Evolutionary conservation across 2,329 filamentous ascomycete species (phyloP), one percentile per base, ranked within the genome.

Genomic region (Colletotrichum liaoningense): DNA sequence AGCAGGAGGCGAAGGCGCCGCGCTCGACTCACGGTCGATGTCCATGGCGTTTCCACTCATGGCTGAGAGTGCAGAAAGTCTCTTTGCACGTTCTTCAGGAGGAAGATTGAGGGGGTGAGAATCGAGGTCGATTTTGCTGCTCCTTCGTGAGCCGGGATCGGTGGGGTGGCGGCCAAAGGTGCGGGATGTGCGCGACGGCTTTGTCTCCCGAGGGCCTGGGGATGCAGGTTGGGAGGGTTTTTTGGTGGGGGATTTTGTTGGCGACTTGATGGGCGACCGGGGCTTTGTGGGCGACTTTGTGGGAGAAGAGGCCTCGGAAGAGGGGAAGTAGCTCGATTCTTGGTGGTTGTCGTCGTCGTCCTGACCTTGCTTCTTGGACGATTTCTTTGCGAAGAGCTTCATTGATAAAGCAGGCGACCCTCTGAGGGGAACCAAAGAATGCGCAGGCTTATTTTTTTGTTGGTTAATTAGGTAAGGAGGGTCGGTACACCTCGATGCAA

Each of bases 51-150:
- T 90, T 75, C 87, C 86, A 78, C 85, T 91, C 89, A 90, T 88
- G 79, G 83, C 83, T 77, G 81, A 79, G 75, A 95, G 88, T 77
- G 88, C 88, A 62, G 93, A 94, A 71, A 94, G 84, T 75, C 94
- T 91, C 82, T 94, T 93, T 60, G 67, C 70, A 79, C 95, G 90
- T 88, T 98, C 93, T 86, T 98, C 95, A 59, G 95, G 95, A 2
- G 93, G 95, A 26, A 97, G 90, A 80, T 98, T 98, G 65, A 98
- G 89, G 52, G 96, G 96, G 83, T 98, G 95, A 3, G 91, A 93
- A 81, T 96, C 90, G 76, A 88, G 87, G 80, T 94, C 92, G 79
- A 86, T 83, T 81, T 90, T 90, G 78, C 84, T 84, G 75, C 88
- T 86, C 69, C 88, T 86, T 19, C 80, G 81, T 35, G 81, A 83